A percentile compares a stretch with the other conserved stretches of the same genome.
Evolutionary conservation across 192 early-diverging fungal species (phyloP).

Genomic region (Entophlyctis luteolus): DNA sequence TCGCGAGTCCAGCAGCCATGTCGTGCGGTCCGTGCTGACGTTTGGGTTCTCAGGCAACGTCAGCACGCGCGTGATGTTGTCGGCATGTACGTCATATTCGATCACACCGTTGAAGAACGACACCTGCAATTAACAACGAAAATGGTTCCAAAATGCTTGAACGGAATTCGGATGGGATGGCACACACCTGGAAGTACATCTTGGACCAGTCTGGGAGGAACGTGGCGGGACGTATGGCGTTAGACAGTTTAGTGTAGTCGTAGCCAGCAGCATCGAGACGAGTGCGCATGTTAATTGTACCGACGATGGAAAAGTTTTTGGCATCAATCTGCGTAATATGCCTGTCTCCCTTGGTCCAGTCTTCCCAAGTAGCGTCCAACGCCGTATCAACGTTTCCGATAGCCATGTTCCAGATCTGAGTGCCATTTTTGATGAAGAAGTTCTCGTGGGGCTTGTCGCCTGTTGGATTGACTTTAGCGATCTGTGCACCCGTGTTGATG

Average conservation of each 20-base stretch:
- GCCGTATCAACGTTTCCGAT: conserved; percentile 22
- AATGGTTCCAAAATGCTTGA: too few species aligned
- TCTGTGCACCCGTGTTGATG: not conserved
- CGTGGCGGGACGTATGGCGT: conserved; percentile 6
- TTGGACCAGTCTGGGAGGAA: conserved; percentile 13
- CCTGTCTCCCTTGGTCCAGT: conserved; percentile 23
- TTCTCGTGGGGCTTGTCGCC: not conserved
- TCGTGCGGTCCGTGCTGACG: conserved; percentile 18
- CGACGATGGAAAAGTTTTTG: not conserved
- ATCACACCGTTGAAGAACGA: too few species aligned
- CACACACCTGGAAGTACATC: conserved; percentile 21
- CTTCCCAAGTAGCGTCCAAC: conserved; percentile 8
- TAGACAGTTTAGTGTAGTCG: not conserved
- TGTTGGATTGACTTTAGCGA: not conserved
- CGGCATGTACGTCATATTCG: conserved; percentile 13
- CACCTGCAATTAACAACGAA: too few species aligned
- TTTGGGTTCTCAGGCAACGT: conserved; percentile 17
- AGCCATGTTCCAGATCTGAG: conserved; percentile 20
- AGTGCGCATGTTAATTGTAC: not conserved
- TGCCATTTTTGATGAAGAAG: not conserved
- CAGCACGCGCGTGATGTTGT: conserved; percentile 10
- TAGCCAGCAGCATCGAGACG: not conserved
- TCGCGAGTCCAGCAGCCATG: conserved; percentile 21
- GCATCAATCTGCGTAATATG: conserved; percentile 22
- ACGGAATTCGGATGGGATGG: conserved; percentile 23